Evolutionary conservation across 2,329 filamentous ascomycete species (phyloP), one percentile per base, ranked within the genome.

Genomic region (Aspergillus melleus): DNA sequence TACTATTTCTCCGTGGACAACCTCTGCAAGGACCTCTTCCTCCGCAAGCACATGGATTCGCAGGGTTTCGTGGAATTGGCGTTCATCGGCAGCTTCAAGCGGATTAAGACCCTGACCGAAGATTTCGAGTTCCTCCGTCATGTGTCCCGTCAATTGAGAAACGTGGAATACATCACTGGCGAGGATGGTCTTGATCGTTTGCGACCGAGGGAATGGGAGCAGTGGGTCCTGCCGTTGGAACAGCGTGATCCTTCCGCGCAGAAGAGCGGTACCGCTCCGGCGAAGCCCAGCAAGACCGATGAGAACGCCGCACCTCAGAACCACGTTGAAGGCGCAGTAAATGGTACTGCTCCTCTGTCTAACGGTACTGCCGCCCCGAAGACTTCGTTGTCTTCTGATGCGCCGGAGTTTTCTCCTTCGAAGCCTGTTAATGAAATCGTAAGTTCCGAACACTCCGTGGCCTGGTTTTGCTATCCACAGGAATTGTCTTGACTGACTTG

Each of bases 1-100:
- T 99, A 97, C 80, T 99, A 99, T 77, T 96, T 99, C 78, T 98
- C 94, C 0, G 85, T 96, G 29, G 91, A 97, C 71, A 99, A 99
- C 73, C 83, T 98, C 53, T 90, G 91, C 83, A 97, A 96, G 77
- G 95, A 99, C 71, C 83, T 91, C 70, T 98, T 88, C 76, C 83
- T 99, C 60, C 89, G 95, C 59, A 88, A 86, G 70, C 88, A 93
- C 68, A 98, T 99, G 95, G 94, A 99, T 73, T 91, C 90, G 1
- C 91, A 98, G 74, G 95, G 95, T 19, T 98, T 93, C 71, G 93
- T 97, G 14, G 88, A 87, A 54, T 79, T 99, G 54, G 83, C 84
- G 36, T 85, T 96, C 60, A 89, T 99, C 67, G 85, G 90, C 22
- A 84, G 83, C n/a, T 99, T 99, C 82, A 92, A 91, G 76, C 89